Percentiles rank a stretch among this genome's conserved stretches.
Evolutionary conservation across 2,329 filamentous ascomycete species (phyloP).

Genomic region (Aspergillus cejpii): DNA sequence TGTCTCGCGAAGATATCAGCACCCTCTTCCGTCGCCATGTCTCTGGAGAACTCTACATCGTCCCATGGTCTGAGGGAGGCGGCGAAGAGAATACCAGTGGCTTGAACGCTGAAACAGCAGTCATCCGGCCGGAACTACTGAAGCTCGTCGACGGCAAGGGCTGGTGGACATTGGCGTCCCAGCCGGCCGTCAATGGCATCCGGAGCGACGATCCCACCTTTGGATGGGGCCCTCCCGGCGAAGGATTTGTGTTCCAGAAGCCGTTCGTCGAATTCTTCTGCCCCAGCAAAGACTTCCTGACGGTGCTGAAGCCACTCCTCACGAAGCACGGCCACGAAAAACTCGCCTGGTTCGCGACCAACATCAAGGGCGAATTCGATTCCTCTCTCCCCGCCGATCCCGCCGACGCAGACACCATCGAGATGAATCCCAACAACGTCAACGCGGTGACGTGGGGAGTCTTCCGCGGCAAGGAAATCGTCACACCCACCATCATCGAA

Average conservation of each 20-base stretch:
- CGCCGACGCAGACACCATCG: conserved; percentile 29
- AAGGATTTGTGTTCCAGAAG: conserved; percentile 95
- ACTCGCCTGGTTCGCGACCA: conserved; percentile 83
- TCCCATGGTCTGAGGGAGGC: conserved; percentile 78
- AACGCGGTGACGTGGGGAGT: conserved; percentile 97
- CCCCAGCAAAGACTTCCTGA: conserved; percentile 63
- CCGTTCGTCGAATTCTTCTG: conserved; percentile 97
- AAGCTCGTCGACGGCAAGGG: conserved; percentile 67
- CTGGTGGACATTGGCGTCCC: conserved; percentile 95
- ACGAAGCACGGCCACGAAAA: conserved; percentile 53
- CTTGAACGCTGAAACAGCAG: conserved; percentile 64
- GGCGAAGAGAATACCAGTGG: conserved; percentile 54
- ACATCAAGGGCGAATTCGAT: conserved; percentile 68
- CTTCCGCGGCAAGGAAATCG: conserved; percentile 91
- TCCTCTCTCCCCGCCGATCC: conserved; percentile 45
- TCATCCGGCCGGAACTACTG: conserved; percentile 70
- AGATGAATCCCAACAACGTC: conserved; percentile 51
- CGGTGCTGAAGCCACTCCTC: conserved; percentile 57
- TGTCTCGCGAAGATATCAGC: conserved; percentile 63
- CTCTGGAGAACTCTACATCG: conserved; percentile 67
- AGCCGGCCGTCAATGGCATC: conserved; percentile 85
- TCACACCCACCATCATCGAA: conserved; percentile 94
- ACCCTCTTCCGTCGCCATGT: conserved; percentile 75
- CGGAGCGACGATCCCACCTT: conserved; percentile 70
- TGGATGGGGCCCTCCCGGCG: conserved; percentile 82